phyloP scores from a whole-genome alignment of 1,284 basidiomycete genomes.

The Tilletia walkeri region DNA sequence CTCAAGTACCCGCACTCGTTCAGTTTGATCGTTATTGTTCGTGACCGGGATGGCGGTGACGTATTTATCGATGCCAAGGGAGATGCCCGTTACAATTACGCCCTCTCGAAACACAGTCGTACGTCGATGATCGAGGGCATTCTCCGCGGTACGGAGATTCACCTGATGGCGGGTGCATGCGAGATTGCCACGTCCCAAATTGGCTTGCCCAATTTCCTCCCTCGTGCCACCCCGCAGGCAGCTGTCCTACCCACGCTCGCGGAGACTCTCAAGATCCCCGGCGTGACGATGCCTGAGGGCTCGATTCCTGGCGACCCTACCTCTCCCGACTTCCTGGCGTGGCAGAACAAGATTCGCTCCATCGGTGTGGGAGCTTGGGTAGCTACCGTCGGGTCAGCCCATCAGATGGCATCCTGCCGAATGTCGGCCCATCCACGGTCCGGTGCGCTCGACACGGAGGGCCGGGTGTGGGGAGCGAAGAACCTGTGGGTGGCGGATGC shows the following conservation, averaged over 20 bases:
- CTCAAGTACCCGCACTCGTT: slow-evolving; percentile 52
- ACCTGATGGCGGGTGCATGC: slow-evolving; percentile 57
- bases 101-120: slow-evolving; percentile 55
- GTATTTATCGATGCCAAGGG: slow-evolving; percentile 56
- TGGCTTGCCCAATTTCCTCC: slow-evolving; percentile 43
- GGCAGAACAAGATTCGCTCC: slow-evolving; percentile 45
- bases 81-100: slow-evolving; percentile 56
- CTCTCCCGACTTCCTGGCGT: slow-evolving; percentile 44
- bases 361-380: slow-evolving; percentile 33
- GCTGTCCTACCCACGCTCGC: neutral
- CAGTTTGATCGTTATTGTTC: slow-evolving; percentile 50
- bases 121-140: slow-evolving; percentile 55
- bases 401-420: slow-evolving; percentile 58
- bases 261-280: slow-evolving; percentile 44
- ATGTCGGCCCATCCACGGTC: slow-evolving; percentile 55
- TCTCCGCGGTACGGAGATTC: slow-evolving; percentile 56
- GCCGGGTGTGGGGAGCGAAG: slow-evolving; percentile 57
- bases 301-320: slow-evolving; percentile 41
- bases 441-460: slow-evolving; percentile 57
- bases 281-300: slow-evolving; percentile 39
- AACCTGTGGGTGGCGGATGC: slow-evolving; percentile 60
- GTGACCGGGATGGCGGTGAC: slow-evolving; percentile 54
- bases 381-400: slow-evolving; percentile 6
- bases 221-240: slow-evolving; percentile 18
- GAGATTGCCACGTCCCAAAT: slow-evolving; percentile 56